Evolutionary conservation across 2,329 filamentous ascomycete species (phyloP), one percentile per base, ranked within the genome.

Genomic region (Pyrenophora teres): DNA sequence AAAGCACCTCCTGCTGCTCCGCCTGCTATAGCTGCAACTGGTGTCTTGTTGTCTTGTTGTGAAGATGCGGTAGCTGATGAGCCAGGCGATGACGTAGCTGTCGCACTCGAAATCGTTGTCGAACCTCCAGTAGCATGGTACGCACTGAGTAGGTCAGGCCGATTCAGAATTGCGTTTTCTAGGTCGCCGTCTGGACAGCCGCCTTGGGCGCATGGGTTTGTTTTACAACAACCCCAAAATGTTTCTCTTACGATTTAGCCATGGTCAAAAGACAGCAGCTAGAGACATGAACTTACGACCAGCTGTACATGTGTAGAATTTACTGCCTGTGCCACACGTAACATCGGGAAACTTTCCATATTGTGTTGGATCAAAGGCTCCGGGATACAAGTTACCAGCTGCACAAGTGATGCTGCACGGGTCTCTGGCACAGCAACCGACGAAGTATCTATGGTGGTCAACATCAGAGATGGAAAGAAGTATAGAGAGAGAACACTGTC

Each of bases 171-270:
- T 6, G 64, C 64, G 1, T 50, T 52, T 3, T 52, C 46, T 6
- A 77, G 64, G 41, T 69, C 59, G 0, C 49, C 60, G 3, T 50
- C 46, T 4, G 64, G 56, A 50, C 74, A 77, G 18, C 40, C 50
- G 3, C 59, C 59, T 21, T 64, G 44, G 2, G 37, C 57, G 50
- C 75, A 76, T 25, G 75, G 64, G 44, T 75, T 68, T 1, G 56
- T 62, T 39, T 57, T 64, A 50, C 75, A 77, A 56, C 75, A 77
- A 3, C 75, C 75, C 49, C 72, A 62, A 52, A 76, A 76, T 0
- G 62, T 63, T 5, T 68, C 38, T 52, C 9, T 12, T 7, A 1
- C 12, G 21, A 1, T 21, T 38, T 13, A 12, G 9, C 4, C 10
- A 38, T 3, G 25, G 9, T 25, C 30, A 3, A 21, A 25, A 31